A percentile compares a stretch with the other conserved stretches of the same genome.
Evolutionary conservation across 176 grass and related monocot species (phyloP).

Genomic region (Aechmea fasciata): DNA sequence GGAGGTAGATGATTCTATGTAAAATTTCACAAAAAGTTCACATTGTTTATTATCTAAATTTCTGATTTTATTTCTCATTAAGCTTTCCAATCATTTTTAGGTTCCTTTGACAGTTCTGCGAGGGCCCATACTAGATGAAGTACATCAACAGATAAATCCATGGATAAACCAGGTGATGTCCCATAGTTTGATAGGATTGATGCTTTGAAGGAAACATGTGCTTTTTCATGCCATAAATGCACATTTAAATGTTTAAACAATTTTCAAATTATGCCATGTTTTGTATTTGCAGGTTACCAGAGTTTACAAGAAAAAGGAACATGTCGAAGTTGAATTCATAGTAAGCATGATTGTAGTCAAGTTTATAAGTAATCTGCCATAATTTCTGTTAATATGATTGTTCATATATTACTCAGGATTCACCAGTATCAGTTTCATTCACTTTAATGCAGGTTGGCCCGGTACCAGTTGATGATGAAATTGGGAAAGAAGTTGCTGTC

Average conservation of each 20-base stretch:
- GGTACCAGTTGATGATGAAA: constrained; percentile 27
- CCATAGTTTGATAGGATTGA: background rate
- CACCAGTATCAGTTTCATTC: background rate
- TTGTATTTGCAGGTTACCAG: constrained; percentile 26
- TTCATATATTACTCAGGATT: background rate
- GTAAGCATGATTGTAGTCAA: constrained; percentile 19
- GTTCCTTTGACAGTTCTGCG: constrained; percentile 26
- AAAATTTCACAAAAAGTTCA: background rate
- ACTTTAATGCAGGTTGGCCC: constrained; percentile 23
- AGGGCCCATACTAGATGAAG: constrained; percentile 45
- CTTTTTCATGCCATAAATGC: background rate
- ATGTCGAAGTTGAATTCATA: constrained; percentile 36
- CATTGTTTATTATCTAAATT: background rate
- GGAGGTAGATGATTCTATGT: constrained; percentile 17
- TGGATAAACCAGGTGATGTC: constrained; percentile 44
- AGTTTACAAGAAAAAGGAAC: constrained; percentile 33
- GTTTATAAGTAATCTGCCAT: background rate
- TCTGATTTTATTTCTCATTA: background rate
- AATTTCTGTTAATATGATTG: background rate
- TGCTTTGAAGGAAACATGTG: background rate
- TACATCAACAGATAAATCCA: constrained; percentile 40
- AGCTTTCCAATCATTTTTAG: background rate
- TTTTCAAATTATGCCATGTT: background rate
- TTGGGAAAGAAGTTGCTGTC: constrained; percentile 38
- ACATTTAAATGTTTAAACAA: background rate